Evolutionary conservation across 768 basidiomycete species (phyloP).

Genomic region (Tricholomella constricta): DNA sequence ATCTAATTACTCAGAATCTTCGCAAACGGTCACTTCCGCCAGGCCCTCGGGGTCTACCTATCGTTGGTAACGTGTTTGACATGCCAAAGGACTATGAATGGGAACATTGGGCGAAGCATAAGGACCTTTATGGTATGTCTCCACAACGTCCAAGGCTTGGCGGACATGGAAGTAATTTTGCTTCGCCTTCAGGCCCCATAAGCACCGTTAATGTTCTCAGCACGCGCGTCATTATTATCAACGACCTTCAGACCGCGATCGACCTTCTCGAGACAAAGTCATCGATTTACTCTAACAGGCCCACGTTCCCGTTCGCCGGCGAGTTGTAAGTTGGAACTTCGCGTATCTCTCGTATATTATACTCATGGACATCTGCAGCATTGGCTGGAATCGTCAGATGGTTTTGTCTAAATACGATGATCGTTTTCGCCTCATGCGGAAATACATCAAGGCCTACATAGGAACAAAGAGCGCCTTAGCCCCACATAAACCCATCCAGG

Average conservation of each 20-base stretch:
- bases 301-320: slow-evolving; percentile 19
- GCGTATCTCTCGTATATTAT: not conserved
- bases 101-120: slow-evolving; percentile 20
- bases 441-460: slow-evolving; percentile 17
- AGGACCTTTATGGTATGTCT: slow-evolving; percentile 15
- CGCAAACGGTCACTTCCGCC: slow-evolving; percentile 32
- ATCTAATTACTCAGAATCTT: slow-evolving; percentile 9
- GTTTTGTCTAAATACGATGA: slow-evolving; percentile 20
- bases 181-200: slow-evolving; percentile 10
- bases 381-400: slow-evolving; percentile 22
- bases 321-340: slow-evolving; percentile 8
- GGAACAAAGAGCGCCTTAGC: slow-evolving; percentile 15
- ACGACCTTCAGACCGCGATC: slow-evolving; percentile 18
- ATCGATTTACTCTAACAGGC: slow-evolving; percentile 20
- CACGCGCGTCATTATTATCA: slow-evolving; percentile 19
- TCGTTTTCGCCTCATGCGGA: slow-evolving; percentile 20
- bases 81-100: slow-evolving; percentile 34
- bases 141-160: too few relatives aligned
- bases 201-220: slow-evolving; percentile 17
- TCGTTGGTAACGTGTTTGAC: slow-evolving; percentile 47
- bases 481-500: slow-evolving; percentile 10
- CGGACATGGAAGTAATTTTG: not conserved
- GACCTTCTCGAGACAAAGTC: slow-evolving; percentile 20
- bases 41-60: slow-evolving; percentile 40
- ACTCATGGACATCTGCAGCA: not conserved